phyloP scores from a whole-genome alignment of 306 rosid species.

The Lupinus albus region DNA sequence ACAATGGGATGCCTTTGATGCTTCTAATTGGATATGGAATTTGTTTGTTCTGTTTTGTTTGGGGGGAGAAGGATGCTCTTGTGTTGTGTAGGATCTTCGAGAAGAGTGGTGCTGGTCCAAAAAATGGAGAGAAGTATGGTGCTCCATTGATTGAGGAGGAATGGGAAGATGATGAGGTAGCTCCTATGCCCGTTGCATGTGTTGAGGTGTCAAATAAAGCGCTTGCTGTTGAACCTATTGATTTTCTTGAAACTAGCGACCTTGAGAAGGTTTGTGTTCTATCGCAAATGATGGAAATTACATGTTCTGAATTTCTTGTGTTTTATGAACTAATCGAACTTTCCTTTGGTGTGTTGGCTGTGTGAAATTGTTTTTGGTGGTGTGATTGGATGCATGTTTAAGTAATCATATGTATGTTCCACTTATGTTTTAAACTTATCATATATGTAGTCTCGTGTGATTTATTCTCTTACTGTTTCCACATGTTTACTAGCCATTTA shows the following conservation, averaged over 20 bases:
- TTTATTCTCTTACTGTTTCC: not conserved
- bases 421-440: not conserved
- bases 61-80: conserved; percentile 71
- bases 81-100: conserved; percentile 91
- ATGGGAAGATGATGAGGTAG: conserved; percentile 68
- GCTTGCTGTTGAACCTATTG: conserved; percentile 24
- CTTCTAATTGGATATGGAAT: conserved; percentile 29
- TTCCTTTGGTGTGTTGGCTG: not conserved
- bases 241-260: conserved; percentile 47
- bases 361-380: not conserved
- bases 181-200: conserved; percentile 33
- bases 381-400: not conserved
- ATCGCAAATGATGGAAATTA: not conserved
- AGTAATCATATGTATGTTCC: not conserved
- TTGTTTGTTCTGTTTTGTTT: conserved; percentile 4
- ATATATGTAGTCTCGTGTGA: not conserved
- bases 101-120: conserved; percentile 94
- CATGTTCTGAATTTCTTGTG: too few species aligned
- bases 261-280: conserved; percentile 60
- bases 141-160: conserved; percentile 88
- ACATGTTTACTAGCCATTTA: not conserved
- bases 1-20: conserved; percentile 7
- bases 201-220: conserved; percentile 31
- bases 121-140: conserved; percentile 95
- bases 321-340: not conserved